These are phyloP conservation scores for Mucor racemosus DNA, from an alignment of 371 early-diverging fungal species.

Conservation along the genomic window DNA sequence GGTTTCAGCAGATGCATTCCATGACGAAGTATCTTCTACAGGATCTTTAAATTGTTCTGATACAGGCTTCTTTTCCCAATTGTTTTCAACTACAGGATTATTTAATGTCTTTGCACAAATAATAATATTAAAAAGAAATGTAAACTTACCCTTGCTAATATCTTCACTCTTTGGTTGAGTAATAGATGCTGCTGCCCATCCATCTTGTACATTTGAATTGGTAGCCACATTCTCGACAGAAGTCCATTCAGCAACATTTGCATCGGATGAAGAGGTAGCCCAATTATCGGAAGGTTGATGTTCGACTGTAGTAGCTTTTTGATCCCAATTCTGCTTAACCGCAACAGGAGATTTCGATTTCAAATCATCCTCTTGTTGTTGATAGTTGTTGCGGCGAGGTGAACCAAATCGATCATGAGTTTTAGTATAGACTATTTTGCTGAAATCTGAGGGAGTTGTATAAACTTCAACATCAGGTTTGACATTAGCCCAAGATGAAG, in stretches of 20 bases:
- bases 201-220: background rate
- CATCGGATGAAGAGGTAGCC: background rate
- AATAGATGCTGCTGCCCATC: background rate
- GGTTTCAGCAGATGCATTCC: background rate
- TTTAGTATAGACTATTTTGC: background rate
- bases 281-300: background rate
- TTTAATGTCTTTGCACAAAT: background rate
- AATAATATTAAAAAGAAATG: background rate
- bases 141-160: background rate
- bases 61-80: background rate
- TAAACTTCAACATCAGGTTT: background rate
- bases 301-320: background rate
- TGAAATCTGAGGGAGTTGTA: constrained; percentile 6
- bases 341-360: background rate
- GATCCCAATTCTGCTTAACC: background rate
- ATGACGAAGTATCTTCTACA: background rate
- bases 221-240: background rate
- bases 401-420: background rate
- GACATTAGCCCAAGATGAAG: constrained; percentile 10
- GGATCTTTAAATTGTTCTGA: too few species aligned
- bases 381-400: background rate
- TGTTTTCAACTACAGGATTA: background rate
- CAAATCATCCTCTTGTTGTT: background rate
- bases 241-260: background rate
- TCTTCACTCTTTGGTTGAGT: background rate